A percentile compares a stretch with the other conserved stretches of the same genome.
Conservation (phyloP, 305 asterid genomes). For the Fraxinus albicans region DNA sequence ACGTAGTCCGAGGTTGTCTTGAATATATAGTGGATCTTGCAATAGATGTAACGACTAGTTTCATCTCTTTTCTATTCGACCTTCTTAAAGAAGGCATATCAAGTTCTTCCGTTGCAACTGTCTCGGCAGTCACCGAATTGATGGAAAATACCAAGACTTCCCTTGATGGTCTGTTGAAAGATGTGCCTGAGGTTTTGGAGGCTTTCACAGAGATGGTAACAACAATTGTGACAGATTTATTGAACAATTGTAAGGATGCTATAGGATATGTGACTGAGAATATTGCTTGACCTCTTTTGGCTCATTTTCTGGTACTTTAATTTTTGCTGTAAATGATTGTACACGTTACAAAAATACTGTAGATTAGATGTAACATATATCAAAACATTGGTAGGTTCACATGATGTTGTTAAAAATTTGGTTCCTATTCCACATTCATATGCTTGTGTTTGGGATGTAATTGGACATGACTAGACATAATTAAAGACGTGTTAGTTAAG, state of each 20-base stretch:
- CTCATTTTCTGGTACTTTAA: background rate
- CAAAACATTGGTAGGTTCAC: no score
- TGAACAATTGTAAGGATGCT: conserved; percentile 49
- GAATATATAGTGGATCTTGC: conserved; percentile 30
- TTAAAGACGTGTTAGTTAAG: no score
- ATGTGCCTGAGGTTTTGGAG: conserved; percentile 37
- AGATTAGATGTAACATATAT: background rate
- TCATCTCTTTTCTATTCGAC: conserved; percentile 42
- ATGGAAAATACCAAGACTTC: conserved; percentile 38
- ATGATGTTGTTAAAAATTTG: no score
- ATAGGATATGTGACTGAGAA: conserved; percentile 35
- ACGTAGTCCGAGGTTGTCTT: conserved; percentile 27
- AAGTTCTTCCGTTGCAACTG: conserved; percentile 26
- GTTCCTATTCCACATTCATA: no score
- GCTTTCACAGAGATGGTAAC: conserved; percentile 41
- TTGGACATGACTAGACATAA: no score
- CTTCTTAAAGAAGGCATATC: conserved; percentile 33
- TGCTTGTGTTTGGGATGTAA: no score
- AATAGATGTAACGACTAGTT: conserved; percentile 15
- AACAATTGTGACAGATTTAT: conserved; percentile 32
- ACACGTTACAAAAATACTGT: background rate
- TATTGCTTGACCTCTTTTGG: background rate
- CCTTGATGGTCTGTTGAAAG: conserved; percentile 34
- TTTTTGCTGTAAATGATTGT: background rate
- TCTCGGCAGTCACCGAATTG: conserved; percentile 32